phyloP scores from a whole-genome alignment of 2,329 filamentous ascomycete species.

The Pseudogymnoascus sp. region DNA sequence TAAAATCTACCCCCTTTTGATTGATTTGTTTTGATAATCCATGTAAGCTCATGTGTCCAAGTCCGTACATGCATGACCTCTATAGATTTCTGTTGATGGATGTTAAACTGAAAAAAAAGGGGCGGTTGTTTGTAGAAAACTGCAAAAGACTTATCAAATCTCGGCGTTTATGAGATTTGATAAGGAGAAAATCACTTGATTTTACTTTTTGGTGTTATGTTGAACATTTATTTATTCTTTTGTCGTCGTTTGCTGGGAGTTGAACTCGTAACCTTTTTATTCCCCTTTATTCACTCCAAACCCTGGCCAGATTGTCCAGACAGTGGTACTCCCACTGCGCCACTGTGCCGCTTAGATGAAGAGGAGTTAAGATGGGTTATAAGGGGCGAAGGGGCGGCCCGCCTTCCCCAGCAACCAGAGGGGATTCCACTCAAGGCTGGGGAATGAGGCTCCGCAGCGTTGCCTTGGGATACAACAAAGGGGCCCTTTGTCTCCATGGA shows the following conservation, averaged over 20 bases:
- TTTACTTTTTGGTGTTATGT: neutral
- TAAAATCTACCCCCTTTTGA: neutral
- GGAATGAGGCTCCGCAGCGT: neutral
- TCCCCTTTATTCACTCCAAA: neutral
- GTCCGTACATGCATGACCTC: neutral
- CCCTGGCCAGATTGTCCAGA: conserved; percentile 7
- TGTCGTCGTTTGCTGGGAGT: neutral
- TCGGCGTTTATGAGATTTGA: neutral
- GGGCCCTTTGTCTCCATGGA: neutral
- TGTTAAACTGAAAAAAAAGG: neutral
- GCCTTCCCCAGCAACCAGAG: neutral
- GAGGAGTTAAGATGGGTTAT: neutral
- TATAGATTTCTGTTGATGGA: neutral
- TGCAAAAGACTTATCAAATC: conserved; percentile 5
- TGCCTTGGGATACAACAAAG: neutral
- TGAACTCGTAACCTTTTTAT: neutral
- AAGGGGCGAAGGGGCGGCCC: neutral
- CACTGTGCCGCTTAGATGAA: conserved; percentile 1
- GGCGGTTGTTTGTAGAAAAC: neutral
- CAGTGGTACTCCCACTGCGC: conserved; percentile 8
- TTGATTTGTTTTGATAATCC: neutral
- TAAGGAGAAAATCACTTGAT: conserved; percentile 4
- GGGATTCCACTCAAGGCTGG: neutral
- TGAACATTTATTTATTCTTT: neutral
- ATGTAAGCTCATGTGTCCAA: neutral